Evolutionary conservation across 225 moss, liverwort and hornwort genomes (phyloP), one percentile per base, ranked within the genome.

Genomic region (Pseudoscleropodium purum): DNA sequence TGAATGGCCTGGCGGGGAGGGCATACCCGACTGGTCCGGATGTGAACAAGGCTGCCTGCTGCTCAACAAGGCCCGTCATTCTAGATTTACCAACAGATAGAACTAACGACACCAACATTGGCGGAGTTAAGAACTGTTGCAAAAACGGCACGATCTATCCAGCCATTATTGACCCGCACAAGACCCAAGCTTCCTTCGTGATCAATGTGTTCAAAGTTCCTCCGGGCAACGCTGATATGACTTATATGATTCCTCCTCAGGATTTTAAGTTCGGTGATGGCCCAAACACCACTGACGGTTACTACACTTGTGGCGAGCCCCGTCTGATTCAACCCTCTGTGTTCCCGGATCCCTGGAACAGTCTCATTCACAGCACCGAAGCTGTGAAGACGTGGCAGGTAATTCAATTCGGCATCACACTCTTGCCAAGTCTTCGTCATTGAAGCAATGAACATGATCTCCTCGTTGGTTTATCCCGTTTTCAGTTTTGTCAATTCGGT

Each of bases 71-170:
- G 2, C 98, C 98, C 12, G 84, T 89, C 41, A 87, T 98, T 85
- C 92, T 96, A 24, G 98, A 98, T 83, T 94, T 98, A 26, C 92
- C 93, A 12, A 85, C 89, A 8, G 94, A 94, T 21, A 87, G 91
- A 73, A 86, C 91, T 5, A 95, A 95, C 19, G 95, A 97, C 74
- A 92, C 87, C 16, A 56, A 70, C 23, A 90, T 94, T 10, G 95
- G 95, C 7, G 75, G 90, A 7, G 80, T 97, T 41, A 89, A 92
- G n/a, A 93, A 95, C 88, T 98, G 97, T 84, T 98, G 98, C 69
- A 94, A 97, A 47, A 98, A 98, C 49, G 98, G 98, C 56, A 96
- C 97, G 15, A 95, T 98, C 27, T 94, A 92, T 41, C 98, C 98
- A 5, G 86, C 91, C 23, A 86, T 95, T 81, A 94, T 98, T 17